Evolutionary conservation across 202 grass and related monocot species (phyloP), one percentile per base, ranked within the genome.

Genomic region (Digitaria exilis): DNA sequence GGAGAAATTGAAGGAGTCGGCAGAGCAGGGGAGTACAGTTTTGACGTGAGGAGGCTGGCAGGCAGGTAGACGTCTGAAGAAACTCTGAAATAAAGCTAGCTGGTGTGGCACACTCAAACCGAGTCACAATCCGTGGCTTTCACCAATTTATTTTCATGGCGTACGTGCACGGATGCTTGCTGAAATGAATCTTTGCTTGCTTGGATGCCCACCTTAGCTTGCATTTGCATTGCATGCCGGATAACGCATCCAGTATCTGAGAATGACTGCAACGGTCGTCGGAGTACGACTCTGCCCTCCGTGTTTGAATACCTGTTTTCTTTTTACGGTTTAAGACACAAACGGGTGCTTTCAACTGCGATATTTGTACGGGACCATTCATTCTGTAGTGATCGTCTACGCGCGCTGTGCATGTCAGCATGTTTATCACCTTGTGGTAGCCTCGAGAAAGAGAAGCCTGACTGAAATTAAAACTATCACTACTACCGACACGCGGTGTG

Each of bases 221-320:
- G 71, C 71, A 74, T 29, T 29, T 25, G 54, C n/a, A 9, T 49
- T 19, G 5, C 18, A 19, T 65, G 62, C 31, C 11, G 31, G 32
- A 66, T 66, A 67, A n/a, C 21, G 32, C 35, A 35, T n/a, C n/a
- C n/a, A n/a, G n/a, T n/a, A n/a, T 19, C 29, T 73, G 69, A 73
- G 28, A 34, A 52, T 73, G 69, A 73, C 46, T 19, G 13, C 68
- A 2, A 14, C 2, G 56, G 56, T 59, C 56, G n/a, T 28, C 14
- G 22, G 56, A 28, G 12, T 29, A 29, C 56, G 56, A 59, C 56
- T 59, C 56, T 59, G 56, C 24, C 25, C 24, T 28, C 24, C 56
- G 4, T 59, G 11, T 59, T 59, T 24, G 28, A 15, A 59, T 59
- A 59, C 56, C 56, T 0, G 10, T 4, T 15, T 16, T 16, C 2